Percentiles rank a stretch among this genome's conserved stretches.
These are phyloP conservation scores for Clitopilus passeckerianus DNA, from an alignment of 768 basidiomycete species.

Conservation along the genomic window DNA sequence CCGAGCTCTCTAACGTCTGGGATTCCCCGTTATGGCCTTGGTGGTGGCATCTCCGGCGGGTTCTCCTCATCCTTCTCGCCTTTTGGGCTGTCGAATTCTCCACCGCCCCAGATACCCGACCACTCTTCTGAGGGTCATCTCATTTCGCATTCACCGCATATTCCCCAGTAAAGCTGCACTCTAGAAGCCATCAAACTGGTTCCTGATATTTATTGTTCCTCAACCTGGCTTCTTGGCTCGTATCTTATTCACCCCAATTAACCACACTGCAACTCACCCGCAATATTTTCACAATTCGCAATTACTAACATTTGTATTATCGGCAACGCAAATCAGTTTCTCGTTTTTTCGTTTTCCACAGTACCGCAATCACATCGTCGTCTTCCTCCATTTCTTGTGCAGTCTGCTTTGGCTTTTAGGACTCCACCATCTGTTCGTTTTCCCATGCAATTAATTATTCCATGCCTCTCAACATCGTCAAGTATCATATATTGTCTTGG, in stretches of 20 bases:
- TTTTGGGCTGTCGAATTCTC: slow-evolving; percentile 26
- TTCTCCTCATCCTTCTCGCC: slow-evolving; percentile 28
- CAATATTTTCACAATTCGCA: slow-evolving; percentile 3
- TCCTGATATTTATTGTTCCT: slow-evolving; percentile 19
- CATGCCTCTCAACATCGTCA: slow-evolving; percentile 9
- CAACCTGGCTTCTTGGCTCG: slow-evolving; percentile 11
- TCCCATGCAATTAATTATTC: slow-evolving; percentile 20
- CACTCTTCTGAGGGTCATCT: slow-evolving; percentile 25
- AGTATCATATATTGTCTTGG: slow-evolving; percentile 11
- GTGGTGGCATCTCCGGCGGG: slow-evolving; percentile 11
- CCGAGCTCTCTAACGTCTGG: neutral
- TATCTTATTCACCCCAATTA: slow-evolving; percentile 17
- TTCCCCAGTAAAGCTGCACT: slow-evolving; percentile 23
- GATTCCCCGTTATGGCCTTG: slow-evolving; percentile 17
- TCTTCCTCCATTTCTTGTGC: slow-evolving; percentile 11
- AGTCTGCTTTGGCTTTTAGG: slow-evolving; percentile 14
- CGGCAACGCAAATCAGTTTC: slow-evolving; percentile 15
- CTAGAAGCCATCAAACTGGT: slow-evolving; percentile 44
- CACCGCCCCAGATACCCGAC: slow-evolving; percentile 31
- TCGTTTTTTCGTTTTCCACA: slow-evolving; percentile 11
- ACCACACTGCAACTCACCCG: slow-evolving; percentile 17
- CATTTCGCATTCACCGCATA: slow-evolving; percentile 29
- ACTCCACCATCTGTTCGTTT: slow-evolving; percentile 9
- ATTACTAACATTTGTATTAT: slow-evolving; percentile 22
- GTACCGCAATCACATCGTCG: slow-evolving; percentile 18